Evolutionary conservation across 805 yeast genomes (phyloP).

Genomic region (Candida nonsorbophila): DNA sequence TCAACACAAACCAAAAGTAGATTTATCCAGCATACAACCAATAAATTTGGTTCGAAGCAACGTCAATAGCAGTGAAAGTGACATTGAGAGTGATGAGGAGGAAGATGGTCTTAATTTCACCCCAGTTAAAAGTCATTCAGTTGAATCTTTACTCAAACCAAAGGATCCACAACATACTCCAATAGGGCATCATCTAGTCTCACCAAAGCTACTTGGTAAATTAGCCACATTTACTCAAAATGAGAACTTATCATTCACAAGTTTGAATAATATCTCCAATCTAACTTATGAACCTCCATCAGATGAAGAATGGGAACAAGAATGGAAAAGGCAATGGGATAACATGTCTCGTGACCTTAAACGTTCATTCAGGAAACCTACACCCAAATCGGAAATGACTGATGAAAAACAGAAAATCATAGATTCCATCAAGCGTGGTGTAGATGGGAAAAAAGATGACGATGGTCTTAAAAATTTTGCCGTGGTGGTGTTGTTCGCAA

Average conservation of each 20-base stretch:
- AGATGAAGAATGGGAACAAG: slow-evolving; percentile 61
- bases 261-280: slow-evolving; percentile 21
- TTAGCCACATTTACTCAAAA: slow-evolving; percentile 9
- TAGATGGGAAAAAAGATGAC: slow-evolving; percentile 69
- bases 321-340: slow-evolving; percentile 60
- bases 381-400: slow-evolving; percentile 59
- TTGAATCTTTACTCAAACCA: too few species aligned
- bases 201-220: slow-evolving; percentile 16
- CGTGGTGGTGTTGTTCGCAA: slow-evolving; percentile 63
- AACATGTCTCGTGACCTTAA: slow-evolving; percentile 52
- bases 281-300: slow-evolving; percentile 45
- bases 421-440: slow-evolving; percentile 75
- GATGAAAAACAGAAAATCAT: slow-evolving; percentile 50
- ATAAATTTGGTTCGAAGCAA: too few species aligned
- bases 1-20: slow-evolving; percentile 24
- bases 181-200: slow-evolving; percentile 20
- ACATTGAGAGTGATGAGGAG: slow-evolving; percentile 3
- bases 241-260: slow-evolving; percentile 21
- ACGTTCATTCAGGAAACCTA: slow-evolving; percentile 66
- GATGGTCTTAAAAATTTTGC: slow-evolving; percentile 63
- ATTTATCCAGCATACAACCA: slow-evolving; percentile 25
- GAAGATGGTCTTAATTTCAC: slow-evolving; percentile 1
- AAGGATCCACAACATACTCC: slow-evolving; percentile 8
- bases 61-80: slow-evolving; percentile 7
- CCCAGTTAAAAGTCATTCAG: neutral